A percentile compares a stretch with the other conserved stretches of the same genome.
Evolutionary conservation across 1,284 basidiomycete species (phyloP).

Genomic region (Boletus mariae): DNA sequence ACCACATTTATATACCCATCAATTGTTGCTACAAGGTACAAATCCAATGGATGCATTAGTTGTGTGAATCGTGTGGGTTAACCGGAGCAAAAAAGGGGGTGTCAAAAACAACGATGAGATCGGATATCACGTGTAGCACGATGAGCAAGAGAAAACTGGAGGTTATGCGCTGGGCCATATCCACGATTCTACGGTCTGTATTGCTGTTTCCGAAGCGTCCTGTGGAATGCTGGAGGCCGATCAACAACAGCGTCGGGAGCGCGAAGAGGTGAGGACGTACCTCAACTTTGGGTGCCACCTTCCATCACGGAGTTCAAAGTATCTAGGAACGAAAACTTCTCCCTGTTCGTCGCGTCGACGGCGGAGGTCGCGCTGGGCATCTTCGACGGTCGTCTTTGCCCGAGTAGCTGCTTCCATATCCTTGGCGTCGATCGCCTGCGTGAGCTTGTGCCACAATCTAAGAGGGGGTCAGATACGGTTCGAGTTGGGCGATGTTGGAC

Average conservation of each 20-base stretch:
- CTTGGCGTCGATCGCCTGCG: constrained; percentile 79
- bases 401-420: constrained; percentile 95
- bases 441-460: constrained; percentile 84
- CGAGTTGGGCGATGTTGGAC: constrained; percentile 18
- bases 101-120: constrained; percentile 5
- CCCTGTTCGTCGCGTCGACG: constrained; percentile 74
- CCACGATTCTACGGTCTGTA: constrained; percentile 54
- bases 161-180: constrained; percentile 46
- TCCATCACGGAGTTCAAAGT: constrained; percentile 77
- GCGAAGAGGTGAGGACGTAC: constrained; percentile 36
- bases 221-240: constrained; percentile 49
- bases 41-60: constrained; percentile 40
- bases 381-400: constrained; percentile 89
- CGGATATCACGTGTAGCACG: constrained; percentile 18
- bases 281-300: constrained; percentile 79
- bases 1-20: constrained; percentile 35
- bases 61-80: constrained; percentile 22
- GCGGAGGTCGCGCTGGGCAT: constrained; percentile 85
- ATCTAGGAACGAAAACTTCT: constrained; percentile 63
- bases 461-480: not conserved
- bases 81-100: constrained; percentile 5
- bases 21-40: constrained; percentile 44
- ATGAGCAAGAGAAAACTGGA: not conserved
- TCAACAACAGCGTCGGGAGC: not conserved
- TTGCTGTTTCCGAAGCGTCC: constrained; percentile 61